Percentiles rank a stretch among this genome's conserved stretches.
These are phyloP conservation scores for Microsporum canis DNA, from an alignment of 2,329 filamentous ascomycete genomes.

Conservation along the genomic window DNA sequence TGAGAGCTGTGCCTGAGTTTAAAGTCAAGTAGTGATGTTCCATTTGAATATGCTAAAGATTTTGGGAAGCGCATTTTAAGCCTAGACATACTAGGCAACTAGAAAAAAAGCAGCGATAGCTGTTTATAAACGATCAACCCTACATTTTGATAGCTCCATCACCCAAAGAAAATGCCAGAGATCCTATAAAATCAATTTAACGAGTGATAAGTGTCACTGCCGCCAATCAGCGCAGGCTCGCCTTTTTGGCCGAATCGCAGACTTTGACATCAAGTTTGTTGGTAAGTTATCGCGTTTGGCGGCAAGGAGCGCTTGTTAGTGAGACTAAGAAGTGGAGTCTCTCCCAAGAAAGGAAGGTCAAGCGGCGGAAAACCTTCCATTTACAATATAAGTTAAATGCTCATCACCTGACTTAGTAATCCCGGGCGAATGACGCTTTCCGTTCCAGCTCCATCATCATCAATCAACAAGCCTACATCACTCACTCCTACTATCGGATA, in stretches of 20 bases:
- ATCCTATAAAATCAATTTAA: too few species aligned
- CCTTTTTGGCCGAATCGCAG: not conserved
- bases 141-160: too few species aligned
- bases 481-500: not conserved
- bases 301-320: not conserved
- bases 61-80: too few species aligned
- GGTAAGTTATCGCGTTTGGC: not conserved
- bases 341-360: not conserved
- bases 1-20: too few species aligned
- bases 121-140: too few species aligned
- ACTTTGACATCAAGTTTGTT: not conserved
- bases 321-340: not conserved
- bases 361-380: not conserved
- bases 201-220: too few species aligned
- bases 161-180: too few species aligned
- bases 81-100: too few species aligned
- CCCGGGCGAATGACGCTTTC: not conserved
- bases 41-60: too few species aligned
- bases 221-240: not conserved
- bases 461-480: not conserved
- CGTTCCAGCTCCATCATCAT: not conserved
- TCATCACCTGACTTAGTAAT: not conserved
- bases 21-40: too few species aligned
- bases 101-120: too few species aligned
- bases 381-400: not conserved